Evolutionary conservation across 2,329 filamentous ascomycete genomes (phyloP).

Genomic region (Fusarium lyarnte): DNA sequence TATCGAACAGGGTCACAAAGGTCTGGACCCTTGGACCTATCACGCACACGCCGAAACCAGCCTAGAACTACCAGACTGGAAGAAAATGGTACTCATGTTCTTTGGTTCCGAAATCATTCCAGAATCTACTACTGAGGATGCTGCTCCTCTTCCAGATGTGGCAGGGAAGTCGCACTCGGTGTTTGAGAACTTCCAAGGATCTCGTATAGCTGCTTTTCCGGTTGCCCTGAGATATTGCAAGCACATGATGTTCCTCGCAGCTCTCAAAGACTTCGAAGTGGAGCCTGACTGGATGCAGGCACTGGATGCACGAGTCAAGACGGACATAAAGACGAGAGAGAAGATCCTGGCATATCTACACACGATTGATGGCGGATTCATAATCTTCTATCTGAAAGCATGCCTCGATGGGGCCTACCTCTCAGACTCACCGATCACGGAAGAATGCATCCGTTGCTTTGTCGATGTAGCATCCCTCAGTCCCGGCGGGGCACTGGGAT

Average conservation of each 20-base stretch:
- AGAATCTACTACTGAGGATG: slow-evolving; percentile 47
- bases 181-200: slow-evolving; percentile 60
- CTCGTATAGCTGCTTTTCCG: slow-evolving; percentile 66
- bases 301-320: slow-evolving; percentile 76
- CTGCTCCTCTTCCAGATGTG: slow-evolving; percentile 43
- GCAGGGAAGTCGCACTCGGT: slow-evolving; percentile 24
- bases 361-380: slow-evolving; percentile 49
- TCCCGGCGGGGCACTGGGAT: slow-evolving; percentile 61
- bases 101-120: slow-evolving; percentile 54
- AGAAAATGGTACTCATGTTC: slow-evolving; percentile 59
- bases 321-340: slow-evolving; percentile 71
- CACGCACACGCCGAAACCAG: slow-evolving; percentile 56
- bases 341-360: slow-evolving; percentile 66
- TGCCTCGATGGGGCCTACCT: slow-evolving; percentile 66
- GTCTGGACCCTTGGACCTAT: slow-evolving; percentile 75
- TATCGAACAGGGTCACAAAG: slow-evolving; percentile 87
- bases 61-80: slow-evolving; percentile 61
- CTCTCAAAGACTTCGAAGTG: slow-evolving; percentile 62
- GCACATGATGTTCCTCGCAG: slow-evolving; percentile 61
- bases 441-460: slow-evolving; percentile 62
- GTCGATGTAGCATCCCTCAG: slow-evolving; percentile 62
- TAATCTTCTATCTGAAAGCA: slow-evolving; percentile 60
- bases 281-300: slow-evolving; percentile 88
- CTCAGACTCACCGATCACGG: slow-evolving; percentile 53
- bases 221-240: slow-evolving; percentile 76